phyloP scores from a whole-genome alignment of 163 green algal genomes.

The Scenedesmus sp. region DNA sequence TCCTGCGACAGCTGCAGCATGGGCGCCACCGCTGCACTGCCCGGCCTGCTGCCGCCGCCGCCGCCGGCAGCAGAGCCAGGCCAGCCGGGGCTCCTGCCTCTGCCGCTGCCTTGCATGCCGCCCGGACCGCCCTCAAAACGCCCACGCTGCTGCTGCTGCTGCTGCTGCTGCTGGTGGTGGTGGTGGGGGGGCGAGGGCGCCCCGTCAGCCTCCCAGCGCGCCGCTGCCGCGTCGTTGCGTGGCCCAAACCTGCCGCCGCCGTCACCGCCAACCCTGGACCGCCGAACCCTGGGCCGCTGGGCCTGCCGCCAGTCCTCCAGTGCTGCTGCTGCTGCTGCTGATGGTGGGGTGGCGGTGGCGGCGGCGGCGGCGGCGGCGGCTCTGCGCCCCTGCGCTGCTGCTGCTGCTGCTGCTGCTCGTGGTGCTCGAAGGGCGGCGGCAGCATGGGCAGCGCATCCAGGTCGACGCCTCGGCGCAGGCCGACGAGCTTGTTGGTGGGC shows the following conservation, averaged over 20 bases:
- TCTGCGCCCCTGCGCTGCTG: background rate
- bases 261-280: too few relatives aligned
- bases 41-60: background rate
- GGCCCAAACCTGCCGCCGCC: background rate
- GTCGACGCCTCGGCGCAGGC: background rate
- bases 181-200: background rate
- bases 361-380: background rate
- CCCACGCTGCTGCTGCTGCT: background rate
- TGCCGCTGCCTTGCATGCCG: background rate
- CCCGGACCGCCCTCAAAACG: background rate
- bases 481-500: background rate
- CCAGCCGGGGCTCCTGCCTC: background rate
- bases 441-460: slow-evolving; percentile 11
- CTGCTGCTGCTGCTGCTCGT: background rate
- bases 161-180: background rate
- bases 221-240: background rate
- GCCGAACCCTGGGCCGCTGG: background rate
- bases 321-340: background rate
- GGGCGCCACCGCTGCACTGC: background rate
- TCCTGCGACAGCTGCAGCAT: background rate
- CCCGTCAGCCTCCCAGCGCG: background rate
- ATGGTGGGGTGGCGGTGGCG: too few relatives aligned
- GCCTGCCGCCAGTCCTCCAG: background rate
- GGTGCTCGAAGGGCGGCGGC: background rate
- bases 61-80: background rate